A percentile compares a stretch with the other conserved stretches of the same genome.
Evolutionary conservation across 2,329 filamentous ascomycete genomes (phyloP).

Genomic region (Xenoacremonium recifei): DNA sequence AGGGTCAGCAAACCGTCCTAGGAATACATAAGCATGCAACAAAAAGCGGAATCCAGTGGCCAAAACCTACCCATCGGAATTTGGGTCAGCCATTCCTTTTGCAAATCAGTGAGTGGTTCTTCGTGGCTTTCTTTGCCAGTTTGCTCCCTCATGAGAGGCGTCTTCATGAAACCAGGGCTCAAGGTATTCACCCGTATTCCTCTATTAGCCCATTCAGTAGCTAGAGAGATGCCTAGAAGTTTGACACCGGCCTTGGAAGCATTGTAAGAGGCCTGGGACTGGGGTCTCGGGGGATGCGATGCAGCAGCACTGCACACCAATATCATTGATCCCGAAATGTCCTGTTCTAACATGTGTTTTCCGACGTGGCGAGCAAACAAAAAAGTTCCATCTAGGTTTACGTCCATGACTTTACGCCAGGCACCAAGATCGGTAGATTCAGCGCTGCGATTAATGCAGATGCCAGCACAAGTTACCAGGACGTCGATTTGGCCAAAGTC

Average conservation of each 20-base stretch:
- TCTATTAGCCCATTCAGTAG: constrained; percentile 35
- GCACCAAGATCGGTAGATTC: background rate
- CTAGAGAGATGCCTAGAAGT: constrained; percentile 38
- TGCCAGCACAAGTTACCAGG: background rate
- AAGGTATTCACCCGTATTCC: constrained; percentile 38
- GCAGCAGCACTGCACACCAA: constrained; percentile 28
- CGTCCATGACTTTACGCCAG: background rate
- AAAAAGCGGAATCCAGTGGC: too few relatives aligned
- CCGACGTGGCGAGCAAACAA: background rate
- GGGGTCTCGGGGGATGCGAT: constrained; percentile 36
- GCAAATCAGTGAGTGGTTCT: too few relatives aligned
- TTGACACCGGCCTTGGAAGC: constrained; percentile 41
- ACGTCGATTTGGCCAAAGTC: background rate
- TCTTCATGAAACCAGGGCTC: constrained; percentile 37
- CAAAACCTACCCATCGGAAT: too few relatives aligned
- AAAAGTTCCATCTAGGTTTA: background rate
- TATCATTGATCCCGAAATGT: constrained; percentile 23
- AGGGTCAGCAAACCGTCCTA: background rate
- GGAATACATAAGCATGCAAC: too few relatives aligned
- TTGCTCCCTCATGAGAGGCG: constrained; percentile 31
- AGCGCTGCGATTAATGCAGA: background rate
- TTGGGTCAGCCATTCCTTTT: too few relatives aligned
- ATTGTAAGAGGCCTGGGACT: constrained; percentile 38
- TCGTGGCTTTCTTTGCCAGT: constrained; percentile 30
- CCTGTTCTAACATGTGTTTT: background rate